Conservation (phyloP, 1,284 basidiomycete genomes). For the Cystobasidium pallidum region DNA sequence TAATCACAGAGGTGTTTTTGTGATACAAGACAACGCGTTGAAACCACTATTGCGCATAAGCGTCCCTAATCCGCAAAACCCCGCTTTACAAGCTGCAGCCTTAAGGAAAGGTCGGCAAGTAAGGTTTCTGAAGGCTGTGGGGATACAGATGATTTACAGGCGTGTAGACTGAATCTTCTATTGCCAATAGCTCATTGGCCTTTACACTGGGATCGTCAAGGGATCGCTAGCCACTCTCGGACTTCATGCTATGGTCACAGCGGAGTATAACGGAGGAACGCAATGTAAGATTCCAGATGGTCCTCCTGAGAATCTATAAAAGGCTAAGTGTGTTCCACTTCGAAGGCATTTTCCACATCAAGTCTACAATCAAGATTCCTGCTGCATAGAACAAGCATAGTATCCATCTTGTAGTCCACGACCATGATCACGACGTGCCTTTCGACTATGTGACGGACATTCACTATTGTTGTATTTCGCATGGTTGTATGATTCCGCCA, state of each 20-base stretch:
- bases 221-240: conserved; percentile 51
- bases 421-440: too few relatives aligned
- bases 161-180: conserved; percentile 1
- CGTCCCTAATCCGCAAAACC: conserved; percentile 25
- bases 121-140: not conserved
- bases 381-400: not conserved
- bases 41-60: conserved; percentile 43
- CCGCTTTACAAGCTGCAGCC: conserved; percentile 9
- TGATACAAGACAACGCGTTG: conserved; percentile 49
- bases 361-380: conserved; percentile 26
- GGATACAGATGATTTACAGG: not conserved
- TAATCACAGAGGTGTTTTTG: conserved; percentile 53
- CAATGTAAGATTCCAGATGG: conserved; percentile 31
- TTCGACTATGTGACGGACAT: too few relatives aligned
- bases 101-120: conserved; percentile 28
- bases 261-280: conserved; percentile 44
- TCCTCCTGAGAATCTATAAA: not conserved
- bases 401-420: too few relatives aligned
- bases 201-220: conserved; percentile 49
- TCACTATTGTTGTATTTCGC: too few relatives aligned
- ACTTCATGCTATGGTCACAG: conserved; percentile 45
- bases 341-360: conserved; percentile 41
- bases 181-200: conserved; percentile 45
- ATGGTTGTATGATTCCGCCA: too few relatives aligned
- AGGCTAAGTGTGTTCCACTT: not conserved